A percentile compares a stretch with the other conserved stretches of the same genome.
These are phyloP conservation scores for Penicillium alfredii DNA, from an alignment of 495 filamentous ascomycete genomes.

Conservation along the genomic window DNA sequence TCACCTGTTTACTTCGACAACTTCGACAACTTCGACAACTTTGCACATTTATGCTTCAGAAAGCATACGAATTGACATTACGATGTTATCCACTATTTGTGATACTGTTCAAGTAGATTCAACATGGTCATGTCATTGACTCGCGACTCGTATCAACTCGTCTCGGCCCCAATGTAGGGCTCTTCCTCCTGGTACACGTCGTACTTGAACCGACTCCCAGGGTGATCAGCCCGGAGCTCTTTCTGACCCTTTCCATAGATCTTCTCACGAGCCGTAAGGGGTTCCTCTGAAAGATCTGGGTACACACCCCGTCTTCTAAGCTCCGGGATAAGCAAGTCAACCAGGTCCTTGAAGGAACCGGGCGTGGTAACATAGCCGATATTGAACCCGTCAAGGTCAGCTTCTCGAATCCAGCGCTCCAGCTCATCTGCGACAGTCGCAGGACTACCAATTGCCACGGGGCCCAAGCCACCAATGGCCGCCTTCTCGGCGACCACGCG, in stretches of 20 bases:
- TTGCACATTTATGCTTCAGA: too few species aligned
- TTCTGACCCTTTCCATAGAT: conserved; percentile 53
- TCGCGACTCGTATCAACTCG: too few species aligned
- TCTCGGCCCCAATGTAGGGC: conserved; percentile 16
- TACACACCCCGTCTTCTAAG: conserved; percentile 48
- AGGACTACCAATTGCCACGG: conserved; percentile 48
- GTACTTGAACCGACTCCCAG: conserved; percentile 51
- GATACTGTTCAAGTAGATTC: too few species aligned
- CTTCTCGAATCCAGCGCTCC: conserved; percentile 53
- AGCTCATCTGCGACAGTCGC: conserved; percentile 52
- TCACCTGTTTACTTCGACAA: too few species aligned
- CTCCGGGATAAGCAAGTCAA: conserved; percentile 55
- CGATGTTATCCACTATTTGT: too few species aligned
- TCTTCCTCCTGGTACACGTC: conserved; percentile 49
- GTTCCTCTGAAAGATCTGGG: conserved; percentile 31
- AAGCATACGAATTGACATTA: too few species aligned
- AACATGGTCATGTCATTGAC: too few species aligned
- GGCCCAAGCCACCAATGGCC: conserved; percentile 51
- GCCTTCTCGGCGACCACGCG: conserved; percentile 50
- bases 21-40: too few species aligned
- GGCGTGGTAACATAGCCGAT: conserved; percentile 50
- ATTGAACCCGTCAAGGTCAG: conserved; percentile 59
- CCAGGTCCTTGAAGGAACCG: conserved; percentile 56
- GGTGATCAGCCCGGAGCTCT: conserved; percentile 47
- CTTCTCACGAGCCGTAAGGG: conserved; percentile 53